Base-by-base conservation (phyloP, 495 filamentous ascomycete genomes). In the Collariella sp. region DNA sequence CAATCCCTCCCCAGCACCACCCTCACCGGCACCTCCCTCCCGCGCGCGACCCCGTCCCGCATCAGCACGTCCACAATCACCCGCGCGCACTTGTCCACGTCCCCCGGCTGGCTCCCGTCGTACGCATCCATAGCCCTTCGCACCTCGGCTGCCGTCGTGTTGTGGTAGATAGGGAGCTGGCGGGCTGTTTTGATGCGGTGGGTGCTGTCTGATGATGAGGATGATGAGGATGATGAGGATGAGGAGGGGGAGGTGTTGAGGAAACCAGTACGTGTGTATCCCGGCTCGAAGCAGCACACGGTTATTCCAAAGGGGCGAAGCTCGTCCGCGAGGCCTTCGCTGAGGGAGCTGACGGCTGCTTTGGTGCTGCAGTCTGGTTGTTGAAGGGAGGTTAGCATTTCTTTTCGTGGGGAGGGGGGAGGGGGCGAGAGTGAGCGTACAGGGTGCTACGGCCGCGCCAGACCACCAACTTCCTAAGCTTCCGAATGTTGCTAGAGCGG, bases 401-500 rank as follows among this genome's bases (percentile, higher is more conserved):
- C 5, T 19, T 5, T 6, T 20, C 40, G 23, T 42, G 16, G 16
- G 5, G 23, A 7, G 5, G 6, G 16, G 20, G 24, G 31, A 43
- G 9, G 13, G 2, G 29, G 13, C 16, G 11, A 38, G 13, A 10
- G 38, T 19, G 4, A 18, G 47, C 62, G 38, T 36, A 64, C 62
- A 82, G 44, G 72, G 56, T 0, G 65, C 64, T 18, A 44, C 50
- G 5, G 55, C 67, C 5, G 68, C 39, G 0, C 58, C 46, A 1
- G 67, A 65, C 7, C 23, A 10, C 71, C 69, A 74, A 54, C 67
- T 70, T 2, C 58, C 67, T 16, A 74, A 45, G 45, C 67, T 70
- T 39, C 66, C 67, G 53, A 82, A 70, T 55, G 76, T 80, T 43
- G 76, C 72, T 41, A 80, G 72, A 31, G 63, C 70, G 26, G 52